Percentiles rank a stretch among this genome's conserved stretches.
Conservation (phyloP, 2,329 filamentous ascomycete genomes). For the Aplosporella prunicola region DNA sequence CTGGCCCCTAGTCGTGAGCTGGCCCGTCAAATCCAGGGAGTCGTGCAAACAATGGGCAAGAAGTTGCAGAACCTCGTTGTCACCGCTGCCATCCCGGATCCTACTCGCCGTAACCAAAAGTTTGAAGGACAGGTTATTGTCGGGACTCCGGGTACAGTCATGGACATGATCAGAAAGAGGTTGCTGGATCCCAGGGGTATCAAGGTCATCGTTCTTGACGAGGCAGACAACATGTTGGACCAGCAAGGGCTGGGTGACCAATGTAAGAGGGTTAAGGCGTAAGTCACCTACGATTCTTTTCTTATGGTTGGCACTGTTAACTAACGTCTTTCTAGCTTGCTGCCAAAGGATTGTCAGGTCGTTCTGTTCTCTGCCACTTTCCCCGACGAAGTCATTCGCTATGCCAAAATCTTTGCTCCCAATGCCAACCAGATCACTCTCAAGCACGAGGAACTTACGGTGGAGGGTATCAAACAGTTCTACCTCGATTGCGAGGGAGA, state of each 20-base stretch:
- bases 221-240: slow-evolving; percentile 98
- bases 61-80: slow-evolving; percentile 70
- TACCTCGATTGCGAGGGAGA: slow-evolving; percentile 87
- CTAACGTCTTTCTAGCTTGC: slow-evolving; percentile 46
- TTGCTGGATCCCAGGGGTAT: slow-evolving; percentile 64
- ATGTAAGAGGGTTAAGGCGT: slow-evolving; percentile 82
- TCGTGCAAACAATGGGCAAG: slow-evolving; percentile 73
- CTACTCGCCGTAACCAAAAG: slow-evolving; percentile 55
- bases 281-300: slow-evolving; percentile 26
- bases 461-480: slow-evolving; percentile 95
- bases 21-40: slow-evolving; percentile 84
- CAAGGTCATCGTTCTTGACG: slow-evolving; percentile 81
- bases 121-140: slow-evolving; percentile 75
- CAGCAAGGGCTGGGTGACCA: slow-evolving; percentile 92
- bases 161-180: slow-evolving; percentile 71
- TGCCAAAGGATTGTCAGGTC: slow-evolving; percentile 69
- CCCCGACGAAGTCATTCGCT: slow-evolving; percentile 74
- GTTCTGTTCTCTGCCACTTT: slow-evolving; percentile 95
- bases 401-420: slow-evolving; percentile 76
- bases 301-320: slow-evolving; percentile 1
- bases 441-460: slow-evolving; percentile 82
- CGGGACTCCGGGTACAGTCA: slow-evolving; percentile 87
- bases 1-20: slow-evolving; percentile 91
- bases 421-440: slow-evolving; percentile 80
- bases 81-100: slow-evolving; percentile 73